phyloP scores from a whole-genome alignment of 192 early-diverging fungal species.

The Rhizophlyctis rosea region DNA sequence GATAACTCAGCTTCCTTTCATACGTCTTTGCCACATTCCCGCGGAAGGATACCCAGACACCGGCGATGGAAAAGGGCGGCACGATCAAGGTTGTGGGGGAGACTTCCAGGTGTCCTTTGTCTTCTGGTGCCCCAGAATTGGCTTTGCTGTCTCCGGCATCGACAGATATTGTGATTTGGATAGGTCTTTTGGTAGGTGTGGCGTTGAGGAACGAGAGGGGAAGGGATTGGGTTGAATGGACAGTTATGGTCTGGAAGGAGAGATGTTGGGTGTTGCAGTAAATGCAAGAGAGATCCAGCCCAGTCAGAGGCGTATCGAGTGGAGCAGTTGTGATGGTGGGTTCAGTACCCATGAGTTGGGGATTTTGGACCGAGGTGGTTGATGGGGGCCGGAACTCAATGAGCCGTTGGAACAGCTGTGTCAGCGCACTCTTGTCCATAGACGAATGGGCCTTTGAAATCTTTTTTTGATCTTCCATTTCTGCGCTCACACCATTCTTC shows the following conservation, averaged over 20 bases:
- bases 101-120: constrained; percentile 12
- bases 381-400: too few relatives aligned
- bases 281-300: constrained; percentile 36
- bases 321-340: constrained; percentile 1
- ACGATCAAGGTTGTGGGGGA: constrained; percentile 26
- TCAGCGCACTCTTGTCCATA: constrained; percentile 22
- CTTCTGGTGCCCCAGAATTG: constrained; percentile 1
- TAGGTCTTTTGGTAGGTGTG: constrained; percentile 18
- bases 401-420: constrained; percentile 23
- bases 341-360: neutral
- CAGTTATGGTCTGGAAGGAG: constrained; percentile 42
- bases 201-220: constrained; percentile 46
- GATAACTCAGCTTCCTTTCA: constrained; percentile 34
- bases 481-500: too few relatives aligned
- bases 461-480: too few relatives aligned
- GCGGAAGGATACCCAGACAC: constrained; percentile 31
- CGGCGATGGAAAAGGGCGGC: constrained; percentile 31
- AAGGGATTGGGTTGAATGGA: constrained; percentile 33
- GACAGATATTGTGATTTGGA: constrained; percentile 36
- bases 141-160: neutral
- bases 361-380: constrained; percentile 7
- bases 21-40: constrained; percentile 22
- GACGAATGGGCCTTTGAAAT: too few relatives aligned
- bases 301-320: constrained; percentile 26
- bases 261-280: constrained; percentile 26